phyloP scores from a whole-genome alignment of 1,139 yeast genomes.

The Oligophagozyma castellii region DNA sequence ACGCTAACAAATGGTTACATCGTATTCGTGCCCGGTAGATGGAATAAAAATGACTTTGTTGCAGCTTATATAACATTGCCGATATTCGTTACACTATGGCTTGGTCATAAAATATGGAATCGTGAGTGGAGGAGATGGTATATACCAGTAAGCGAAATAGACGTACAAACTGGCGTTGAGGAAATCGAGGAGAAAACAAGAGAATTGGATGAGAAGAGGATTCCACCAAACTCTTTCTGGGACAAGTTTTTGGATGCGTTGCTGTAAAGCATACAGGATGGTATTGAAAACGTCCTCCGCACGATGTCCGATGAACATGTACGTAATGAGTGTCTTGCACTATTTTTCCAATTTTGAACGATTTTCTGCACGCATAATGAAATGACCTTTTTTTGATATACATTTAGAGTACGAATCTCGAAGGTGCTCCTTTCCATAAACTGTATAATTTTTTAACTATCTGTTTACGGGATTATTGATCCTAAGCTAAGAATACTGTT shows the following conservation, averaged over 20 bases:
- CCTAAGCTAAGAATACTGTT: no score
- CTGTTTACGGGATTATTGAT: no score
- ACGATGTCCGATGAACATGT: no score
- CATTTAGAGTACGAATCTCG: no score
- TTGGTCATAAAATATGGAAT: conserved; percentile 24
- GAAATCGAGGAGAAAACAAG: conserved; percentile 18
- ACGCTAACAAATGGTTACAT: conserved; percentile 48
- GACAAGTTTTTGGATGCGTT: conserved; percentile 16
- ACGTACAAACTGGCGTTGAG: conserved; percentile 19
- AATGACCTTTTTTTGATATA: no score
- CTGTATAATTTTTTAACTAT: no score
- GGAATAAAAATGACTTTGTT: conserved; percentile 35
- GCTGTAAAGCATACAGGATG: conserved; percentile 7
- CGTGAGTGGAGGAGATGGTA: conserved; percentile 15
- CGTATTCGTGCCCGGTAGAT: conserved; percentile 31
- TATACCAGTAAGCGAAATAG: conserved; percentile 17
- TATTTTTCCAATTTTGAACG: no score
- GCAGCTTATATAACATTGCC: conserved; percentile 54
- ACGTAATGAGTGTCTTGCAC: no score
- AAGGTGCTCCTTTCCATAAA: no score
- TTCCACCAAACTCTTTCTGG: conserved; percentile 10
- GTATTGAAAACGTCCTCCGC: no score
- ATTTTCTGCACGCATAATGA: no score
- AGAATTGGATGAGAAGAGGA: conserved; percentile 13
- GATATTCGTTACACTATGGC: conserved; percentile 34